A percentile compares a stretch with the other conserved stretches of the same genome.
phyloP scores from a whole-genome alignment of 2,329 filamentous ascomycete species.

The Chaetomium strumarium region DNA sequence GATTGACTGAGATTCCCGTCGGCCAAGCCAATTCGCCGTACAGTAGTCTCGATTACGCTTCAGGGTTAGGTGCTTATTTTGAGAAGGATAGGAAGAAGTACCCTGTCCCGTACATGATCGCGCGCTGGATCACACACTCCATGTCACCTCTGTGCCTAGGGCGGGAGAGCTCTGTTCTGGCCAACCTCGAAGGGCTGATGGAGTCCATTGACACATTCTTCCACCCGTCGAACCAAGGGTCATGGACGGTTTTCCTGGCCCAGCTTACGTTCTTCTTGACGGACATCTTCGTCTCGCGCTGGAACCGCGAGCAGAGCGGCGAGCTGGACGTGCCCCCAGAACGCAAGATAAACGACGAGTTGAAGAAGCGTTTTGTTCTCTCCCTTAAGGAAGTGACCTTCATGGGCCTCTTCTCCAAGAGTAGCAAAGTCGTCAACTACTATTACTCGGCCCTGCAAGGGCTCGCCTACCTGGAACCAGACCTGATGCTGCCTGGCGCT shows the following conservation, averaged over 20 bases:
- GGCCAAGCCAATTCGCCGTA: conserved; percentile 94
- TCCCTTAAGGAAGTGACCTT: conserved; percentile 89
- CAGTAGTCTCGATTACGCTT: conserved; percentile 73
- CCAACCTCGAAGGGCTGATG: conserved; percentile 82
- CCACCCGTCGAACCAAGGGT: conserved; percentile 91
- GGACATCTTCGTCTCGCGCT: conserved; percentile 94
- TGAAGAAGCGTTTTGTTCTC: conserved; percentile 85
- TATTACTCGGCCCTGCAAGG: conserved; percentile 87
- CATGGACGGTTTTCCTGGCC: conserved; percentile 83
- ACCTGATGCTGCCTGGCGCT: conserved; percentile 85
- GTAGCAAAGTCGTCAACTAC: conserved; percentile 82
- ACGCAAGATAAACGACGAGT: conserved; percentile 68
- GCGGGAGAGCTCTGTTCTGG: conserved; percentile 71
- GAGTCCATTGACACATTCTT: conserved; percentile 98
- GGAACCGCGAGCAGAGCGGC: conserved; percentile 90
- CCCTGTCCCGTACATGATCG: conserved; percentile 85
- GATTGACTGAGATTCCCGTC: conserved; percentile 90
- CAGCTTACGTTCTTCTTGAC: conserved; percentile 89
- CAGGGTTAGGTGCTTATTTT: conserved; percentile 77
- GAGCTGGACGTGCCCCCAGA: conserved; percentile 83
- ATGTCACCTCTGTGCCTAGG: conserved; percentile 78
- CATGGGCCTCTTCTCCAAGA: conserved; percentile 98
- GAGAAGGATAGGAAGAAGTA: conserved; percentile 93
- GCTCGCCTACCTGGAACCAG: conserved; percentile 83
- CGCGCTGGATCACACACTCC: conserved; percentile 88